Evolutionary conservation across 2,329 filamentous ascomycete genomes (phyloP).

Genomic region (Trematosphaeria pertusa): DNA sequence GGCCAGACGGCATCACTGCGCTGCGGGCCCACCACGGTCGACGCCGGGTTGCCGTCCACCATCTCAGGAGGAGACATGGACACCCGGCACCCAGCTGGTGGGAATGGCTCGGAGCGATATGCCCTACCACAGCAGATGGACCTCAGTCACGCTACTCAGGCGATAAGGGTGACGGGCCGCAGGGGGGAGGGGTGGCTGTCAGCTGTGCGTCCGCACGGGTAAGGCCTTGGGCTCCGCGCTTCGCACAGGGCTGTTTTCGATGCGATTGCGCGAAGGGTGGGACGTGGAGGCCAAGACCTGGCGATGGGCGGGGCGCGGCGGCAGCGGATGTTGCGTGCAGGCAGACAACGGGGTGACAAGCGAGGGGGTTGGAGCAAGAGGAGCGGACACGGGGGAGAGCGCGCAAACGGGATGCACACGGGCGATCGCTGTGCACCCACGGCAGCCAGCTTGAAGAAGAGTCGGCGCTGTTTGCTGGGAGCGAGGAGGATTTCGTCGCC

Average conservation of each 20-base stretch:
- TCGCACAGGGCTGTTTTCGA: conserved; percentile 1
- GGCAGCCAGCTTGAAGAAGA: not conserved
- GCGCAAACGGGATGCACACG: not conserved
- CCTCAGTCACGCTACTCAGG: conserved; percentile 1
- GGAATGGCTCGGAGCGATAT: too few species aligned
- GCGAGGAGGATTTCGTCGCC: not conserved
- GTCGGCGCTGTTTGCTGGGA: too few species aligned
- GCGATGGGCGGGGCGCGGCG: conserved; percentile 1
- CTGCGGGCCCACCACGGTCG: conserved; percentile 4
- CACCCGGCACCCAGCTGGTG: not conserved
- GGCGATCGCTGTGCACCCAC: not conserved
- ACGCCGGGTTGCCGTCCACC: conserved; percentile 9
- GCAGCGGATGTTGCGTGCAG: not conserved
- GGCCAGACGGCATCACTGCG: conserved; percentile 11
- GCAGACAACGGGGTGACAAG: conserved; percentile 1
- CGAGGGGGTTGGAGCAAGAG: not conserved
- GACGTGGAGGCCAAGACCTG: conserved; percentile 6
- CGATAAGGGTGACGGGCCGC: not conserved
- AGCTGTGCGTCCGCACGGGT: not conserved
- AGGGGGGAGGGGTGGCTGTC: conserved; percentile 2
- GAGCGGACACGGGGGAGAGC: not conserved
- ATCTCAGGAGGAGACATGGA: conserved; percentile 9
- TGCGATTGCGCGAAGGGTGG: conserved; percentile 1
- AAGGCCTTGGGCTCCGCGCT: conserved; percentile 3
- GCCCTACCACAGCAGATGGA: too few species aligned